phyloP scores from a whole-genome alignment of 116 monocot species.

The Cymodocea nodosa region DNA sequence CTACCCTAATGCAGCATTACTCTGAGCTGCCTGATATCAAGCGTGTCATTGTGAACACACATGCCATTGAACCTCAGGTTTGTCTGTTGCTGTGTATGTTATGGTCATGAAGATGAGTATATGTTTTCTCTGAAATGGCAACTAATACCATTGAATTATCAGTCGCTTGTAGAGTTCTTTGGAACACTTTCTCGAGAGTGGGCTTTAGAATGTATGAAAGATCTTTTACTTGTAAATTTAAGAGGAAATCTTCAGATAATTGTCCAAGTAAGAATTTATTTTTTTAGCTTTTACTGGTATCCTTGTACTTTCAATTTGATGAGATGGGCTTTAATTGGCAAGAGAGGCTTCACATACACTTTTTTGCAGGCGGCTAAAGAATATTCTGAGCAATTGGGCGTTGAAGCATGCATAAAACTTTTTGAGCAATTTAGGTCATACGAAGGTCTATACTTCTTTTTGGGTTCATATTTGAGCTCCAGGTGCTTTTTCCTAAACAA shows the following conservation, averaged over 20 bases:
- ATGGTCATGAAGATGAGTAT: background rate
- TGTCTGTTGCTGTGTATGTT: constrained; percentile 11
- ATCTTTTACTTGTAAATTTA: constrained; percentile 87
- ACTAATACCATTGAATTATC: background rate
- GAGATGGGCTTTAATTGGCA: background rate
- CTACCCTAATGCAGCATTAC: constrained; percentile 56
- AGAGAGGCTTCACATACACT: background rate
- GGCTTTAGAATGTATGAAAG: constrained; percentile 99
- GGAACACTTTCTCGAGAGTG: constrained; percentile 94
- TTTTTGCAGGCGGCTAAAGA: constrained; percentile 78
- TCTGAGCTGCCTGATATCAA: constrained; percentile 98
- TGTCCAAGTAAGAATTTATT: constrained; percentile 54
- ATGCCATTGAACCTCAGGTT: constrained; percentile 99
- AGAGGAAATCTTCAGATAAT: constrained; percentile 99
- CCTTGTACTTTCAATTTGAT: background rate
- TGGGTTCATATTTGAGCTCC: constrained; percentile 95
- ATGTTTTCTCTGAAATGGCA: background rate
- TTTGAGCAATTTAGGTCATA: constrained; percentile 99
- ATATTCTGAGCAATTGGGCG: constrained; percentile 89
- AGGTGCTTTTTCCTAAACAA: constrained; percentile 36
- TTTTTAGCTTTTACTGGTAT: background rate
- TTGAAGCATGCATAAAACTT: constrained; percentile 90
- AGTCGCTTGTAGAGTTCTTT: constrained; percentile 98
- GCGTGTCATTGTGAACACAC: constrained; percentile 97
- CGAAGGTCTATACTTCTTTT: constrained; percentile 98